A percentile compares a stretch with the other conserved stretches of the same genome.
These are phyloP conservation scores for Candida dubliniensis DNA, from an alignment of 1,139 yeast genomes.

Conservation along the genomic window DNA sequence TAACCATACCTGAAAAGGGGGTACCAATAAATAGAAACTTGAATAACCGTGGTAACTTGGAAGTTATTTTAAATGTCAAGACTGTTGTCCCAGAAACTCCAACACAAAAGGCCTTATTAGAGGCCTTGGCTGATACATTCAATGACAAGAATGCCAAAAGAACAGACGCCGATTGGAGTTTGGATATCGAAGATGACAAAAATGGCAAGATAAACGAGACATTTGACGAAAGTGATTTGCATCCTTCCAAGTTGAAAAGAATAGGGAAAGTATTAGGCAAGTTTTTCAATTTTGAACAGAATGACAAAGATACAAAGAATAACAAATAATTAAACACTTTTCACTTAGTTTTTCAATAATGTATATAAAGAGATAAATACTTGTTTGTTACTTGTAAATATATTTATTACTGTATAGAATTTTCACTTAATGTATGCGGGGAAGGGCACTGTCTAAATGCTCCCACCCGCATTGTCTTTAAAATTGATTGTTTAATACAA, in stretches of 20 bases:
- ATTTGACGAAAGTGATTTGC: conserved; percentile 43
- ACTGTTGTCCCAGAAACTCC: conserved; percentile 76
- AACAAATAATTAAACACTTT: not conserved
- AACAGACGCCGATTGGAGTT: conserved; percentile 58
- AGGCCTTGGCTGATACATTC: conserved; percentile 89
- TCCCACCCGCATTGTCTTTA: too few relatives aligned
- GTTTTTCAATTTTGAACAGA: conserved; percentile 54
- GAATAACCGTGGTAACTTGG: conserved; percentile 75
- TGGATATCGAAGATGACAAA: conserved; percentile 34
- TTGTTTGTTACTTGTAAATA: not conserved
- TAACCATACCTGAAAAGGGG: conserved; percentile 85
- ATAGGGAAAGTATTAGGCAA: conserved; percentile 64
- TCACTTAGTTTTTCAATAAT: not conserved
- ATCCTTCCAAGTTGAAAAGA: conserved; percentile 58
- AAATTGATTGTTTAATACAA: too few relatives aligned
- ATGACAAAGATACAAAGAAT: conserved; percentile 10
- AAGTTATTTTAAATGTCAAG: conserved; percentile 70
- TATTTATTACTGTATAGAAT: not conserved
- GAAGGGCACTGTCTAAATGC: too few relatives aligned
- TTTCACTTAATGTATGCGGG: not conserved
- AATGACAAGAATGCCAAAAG: conserved; percentile 79
- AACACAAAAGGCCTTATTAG: conserved; percentile 89
- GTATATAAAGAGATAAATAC: conserved; percentile 1
- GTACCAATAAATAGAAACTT: conserved; percentile 66
- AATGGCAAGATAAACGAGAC: conserved; percentile 21